A percentile compares a stretch with the other conserved stretches of the same genome.
Evolutionary conservation across 1,284 basidiomycete genomes (phyloP).

Genomic region (Abortiporus biennis): DNA sequence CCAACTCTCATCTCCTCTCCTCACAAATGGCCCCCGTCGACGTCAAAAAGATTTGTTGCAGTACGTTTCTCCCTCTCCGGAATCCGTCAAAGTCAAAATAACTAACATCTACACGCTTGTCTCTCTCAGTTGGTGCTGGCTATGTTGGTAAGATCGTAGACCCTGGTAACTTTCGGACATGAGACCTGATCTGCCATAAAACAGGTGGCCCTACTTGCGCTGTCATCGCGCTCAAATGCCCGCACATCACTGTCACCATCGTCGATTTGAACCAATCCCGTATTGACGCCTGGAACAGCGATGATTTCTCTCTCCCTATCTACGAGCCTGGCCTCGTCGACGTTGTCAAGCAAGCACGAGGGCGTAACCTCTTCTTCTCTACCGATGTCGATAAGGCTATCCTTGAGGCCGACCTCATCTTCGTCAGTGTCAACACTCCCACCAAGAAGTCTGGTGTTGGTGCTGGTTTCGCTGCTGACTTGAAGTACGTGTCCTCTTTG

Average conservation of each 20-base stretch:
- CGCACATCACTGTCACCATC: constrained; percentile 92
- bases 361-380: constrained; percentile 95
- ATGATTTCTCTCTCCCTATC: constrained; percentile 76
- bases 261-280: constrained; percentile 95
- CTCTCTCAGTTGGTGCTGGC: constrained; percentile 80
- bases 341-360: constrained; percentile 84
- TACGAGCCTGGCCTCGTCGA: constrained; percentile 98
- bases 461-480: constrained; percentile 95
- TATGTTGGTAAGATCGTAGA: constrained; percentile 74
- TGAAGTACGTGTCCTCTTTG: constrained; percentile 62
- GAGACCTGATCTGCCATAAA: constrained; percentile 5
- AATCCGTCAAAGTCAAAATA: too few species aligned
- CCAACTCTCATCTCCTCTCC: constrained; percentile 11
- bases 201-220: constrained; percentile 91
- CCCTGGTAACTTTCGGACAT: constrained; percentile 1
- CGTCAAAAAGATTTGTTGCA: constrained; percentile 88
- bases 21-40: constrained; percentile 53
- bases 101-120: constrained; percentile 11
- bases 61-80: constrained; percentile 48
- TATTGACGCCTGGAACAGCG: constrained; percentile 93
- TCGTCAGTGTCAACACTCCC: constrained; percentile 93
- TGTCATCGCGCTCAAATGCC: constrained; percentile 92
- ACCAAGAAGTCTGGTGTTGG: constrained; percentile 98
- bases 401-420: constrained; percentile 87
- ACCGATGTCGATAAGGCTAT: constrained; percentile 94